phyloP scores from a whole-genome alignment of 441 rosid species.

The Geranium incanum region DNA sequence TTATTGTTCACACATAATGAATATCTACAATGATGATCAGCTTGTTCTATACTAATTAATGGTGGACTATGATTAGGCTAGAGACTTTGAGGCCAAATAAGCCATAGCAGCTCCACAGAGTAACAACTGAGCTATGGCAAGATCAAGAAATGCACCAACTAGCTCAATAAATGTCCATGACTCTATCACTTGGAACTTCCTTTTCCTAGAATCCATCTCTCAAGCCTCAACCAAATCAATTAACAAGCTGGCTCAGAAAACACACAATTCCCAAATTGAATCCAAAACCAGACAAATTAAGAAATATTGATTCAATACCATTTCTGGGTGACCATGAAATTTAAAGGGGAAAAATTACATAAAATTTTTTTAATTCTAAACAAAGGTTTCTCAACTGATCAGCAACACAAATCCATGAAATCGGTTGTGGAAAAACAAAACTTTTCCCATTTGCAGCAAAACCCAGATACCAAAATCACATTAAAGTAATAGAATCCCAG shows the following conservation, averaged over 20 bases:
- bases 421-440: neutral
- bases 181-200: slow-evolving; percentile 42
- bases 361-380: too few species aligned
- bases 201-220: slow-evolving; percentile 19
- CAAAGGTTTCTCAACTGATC: too few species aligned
- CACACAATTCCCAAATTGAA: too few species aligned
- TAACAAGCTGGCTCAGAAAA: neutral
- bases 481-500: neutral
- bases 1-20: too few species aligned
- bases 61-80: neutral
- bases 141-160: slow-evolving; percentile 68
- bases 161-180: slow-evolving; percentile 61
- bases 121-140: slow-evolving; percentile 41
- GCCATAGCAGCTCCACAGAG: slow-evolving; percentile 44
- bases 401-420: too few species aligned
- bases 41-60: too few species aligned
- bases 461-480: neutral
- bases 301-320: neutral
- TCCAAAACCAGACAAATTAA: neutral
- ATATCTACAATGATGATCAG: too few species aligned
- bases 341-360: too few species aligned
- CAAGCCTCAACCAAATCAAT: neutral
- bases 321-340: too few species aligned
- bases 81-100: slow-evolving; percentile 7
- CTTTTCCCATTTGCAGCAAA: neutral